Evolutionary conservation across 495 filamentous ascomycete species (phyloP).

Genomic region (Acidomyces sp.): DNA sequence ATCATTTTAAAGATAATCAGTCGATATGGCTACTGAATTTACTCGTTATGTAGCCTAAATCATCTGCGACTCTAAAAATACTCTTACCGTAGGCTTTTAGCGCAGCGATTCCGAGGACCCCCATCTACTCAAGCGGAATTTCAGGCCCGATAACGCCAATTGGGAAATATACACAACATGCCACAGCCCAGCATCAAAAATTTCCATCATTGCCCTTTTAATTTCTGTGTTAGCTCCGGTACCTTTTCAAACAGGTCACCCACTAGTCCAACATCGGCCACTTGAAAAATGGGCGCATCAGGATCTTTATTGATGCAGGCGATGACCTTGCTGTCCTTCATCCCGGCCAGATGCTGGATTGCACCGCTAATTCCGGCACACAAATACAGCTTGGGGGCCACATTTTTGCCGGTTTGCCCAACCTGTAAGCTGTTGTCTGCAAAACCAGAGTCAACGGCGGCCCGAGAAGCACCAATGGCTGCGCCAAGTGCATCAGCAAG

Average conservation of each 20-base stretch:
- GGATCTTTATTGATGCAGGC: slow-evolving; percentile 96
- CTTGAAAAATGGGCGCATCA: slow-evolving; percentile 95
- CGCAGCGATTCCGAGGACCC: too few relatives aligned
- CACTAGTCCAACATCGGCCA: slow-evolving; percentile 89
- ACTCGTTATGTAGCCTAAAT: too few relatives aligned
- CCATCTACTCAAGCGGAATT: too few relatives aligned
- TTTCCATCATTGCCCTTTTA: slow-evolving; percentile 41
- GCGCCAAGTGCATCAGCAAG: slow-evolving; percentile 85
- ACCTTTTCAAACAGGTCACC: slow-evolving; percentile 93
- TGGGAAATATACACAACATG: too few relatives aligned
- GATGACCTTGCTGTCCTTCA: slow-evolving; percentile 99
- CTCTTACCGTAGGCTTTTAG: too few relatives aligned
- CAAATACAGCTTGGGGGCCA: slow-evolving; percentile 89
- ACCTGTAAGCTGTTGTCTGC: slow-evolving; percentile 99
- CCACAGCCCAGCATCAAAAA: too few relatives aligned
- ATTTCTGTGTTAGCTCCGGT: slow-evolving; percentile 90
- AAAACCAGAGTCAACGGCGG: slow-evolving; percentile 92
- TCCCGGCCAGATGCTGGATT: slow-evolving; percentile 96
- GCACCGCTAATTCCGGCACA: slow-evolving; percentile 92
- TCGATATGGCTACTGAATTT: too few relatives aligned
- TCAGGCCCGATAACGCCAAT: too few relatives aligned
- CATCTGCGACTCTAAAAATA: too few relatives aligned
- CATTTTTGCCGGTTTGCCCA: slow-evolving; percentile 96
- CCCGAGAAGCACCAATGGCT: slow-evolving; percentile 85
- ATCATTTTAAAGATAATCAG: too few relatives aligned